Base-by-base conservation (phyloP, 2,329 filamentous ascomycete species). In the Neonectria hederae region DNA sequence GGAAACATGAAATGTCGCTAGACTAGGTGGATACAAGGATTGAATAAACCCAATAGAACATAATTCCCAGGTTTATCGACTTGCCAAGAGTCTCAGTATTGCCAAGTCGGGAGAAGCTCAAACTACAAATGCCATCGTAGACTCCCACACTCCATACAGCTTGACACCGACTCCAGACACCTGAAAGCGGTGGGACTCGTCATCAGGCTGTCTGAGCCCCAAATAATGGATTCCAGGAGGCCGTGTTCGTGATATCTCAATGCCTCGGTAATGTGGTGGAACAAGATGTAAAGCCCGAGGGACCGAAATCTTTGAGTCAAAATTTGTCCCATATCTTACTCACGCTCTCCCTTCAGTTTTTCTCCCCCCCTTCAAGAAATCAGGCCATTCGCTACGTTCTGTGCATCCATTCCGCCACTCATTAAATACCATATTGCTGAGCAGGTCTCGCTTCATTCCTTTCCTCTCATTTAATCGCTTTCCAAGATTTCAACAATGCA, bases 121-220 rank as follows among this genome's bases (percentile, higher is more conserved):
- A 62, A 56, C 59, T 62, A 42, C 21, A 38, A 17, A 40, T n/a
- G 49, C 40, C 40, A 13, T 59, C 49, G 14, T 53, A 24, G 35
- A 22, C 40, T 22, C 24, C 13, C 28, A 35, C 46, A 48, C 53
- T 35, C 54, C 40, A 32, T 35, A 35, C 42, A 48, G 48, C 42
- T 49, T 63, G 60, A 58, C 54, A 63, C 60, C 30, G 54, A 63
- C 40, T 54, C 58, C 60, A 58, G 60, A 63, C 60, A 48, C 22
- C n/a, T 13, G 24, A 26, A 46, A 55, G 19, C 21, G 17, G 22
- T 40, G 24, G 32, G 38, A 63, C 28, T 58, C 60, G 60, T 63
- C 60, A 63, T 63, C 60, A 2, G 14, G 5, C 6, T 42, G 28
- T 48, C 24, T 42, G 28, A 48, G 60, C 49, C 48, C 40, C 42